Conservation (phyloP, 768 basidiomycete genomes). For the Tylopilus sp. region DNA sequence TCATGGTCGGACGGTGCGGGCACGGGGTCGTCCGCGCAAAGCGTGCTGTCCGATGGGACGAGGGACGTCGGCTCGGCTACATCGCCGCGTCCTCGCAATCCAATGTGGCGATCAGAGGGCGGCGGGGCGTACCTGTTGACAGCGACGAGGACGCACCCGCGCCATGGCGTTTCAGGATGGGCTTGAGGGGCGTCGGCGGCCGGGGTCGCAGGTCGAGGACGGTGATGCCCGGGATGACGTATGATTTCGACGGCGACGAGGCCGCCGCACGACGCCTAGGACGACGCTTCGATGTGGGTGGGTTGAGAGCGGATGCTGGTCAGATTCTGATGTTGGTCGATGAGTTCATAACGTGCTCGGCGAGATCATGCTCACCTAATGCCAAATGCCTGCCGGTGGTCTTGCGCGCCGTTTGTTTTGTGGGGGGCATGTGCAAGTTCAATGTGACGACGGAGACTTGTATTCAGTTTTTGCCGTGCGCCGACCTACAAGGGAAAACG, state of each 20-base stretch:
- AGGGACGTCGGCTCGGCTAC: neutral
- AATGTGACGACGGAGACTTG: neutral
- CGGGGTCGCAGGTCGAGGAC: neutral
- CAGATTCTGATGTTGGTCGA: neutral
- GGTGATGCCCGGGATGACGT: neutral
- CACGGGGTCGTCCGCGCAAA: too few relatives aligned
- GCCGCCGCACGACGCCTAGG: neutral
- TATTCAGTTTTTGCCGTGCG: neutral
- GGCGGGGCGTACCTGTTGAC: constrained; percentile 9
- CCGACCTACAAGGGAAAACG: neutral
- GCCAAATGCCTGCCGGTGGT: constrained; percentile 10
- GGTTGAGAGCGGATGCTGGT: neutral
- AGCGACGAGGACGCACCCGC: neutral
- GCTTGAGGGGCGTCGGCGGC: neutral
- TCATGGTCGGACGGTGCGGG: too few relatives aligned
- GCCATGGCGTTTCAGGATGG: neutral
- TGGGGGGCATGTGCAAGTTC: neutral
- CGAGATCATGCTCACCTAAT: constrained; percentile 6
- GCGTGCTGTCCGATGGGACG: neutral
- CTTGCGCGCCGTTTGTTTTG: constrained; percentile 21
- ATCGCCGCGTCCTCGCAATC: neutral
- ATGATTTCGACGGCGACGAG: neutral
- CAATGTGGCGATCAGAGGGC: neutral
- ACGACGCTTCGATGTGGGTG: neutral
- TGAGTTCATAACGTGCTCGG: neutral